phyloP scores from a whole-genome alignment of 2,329 filamentous ascomycete genomes.

The Paradendryphiella salina region DNA sequence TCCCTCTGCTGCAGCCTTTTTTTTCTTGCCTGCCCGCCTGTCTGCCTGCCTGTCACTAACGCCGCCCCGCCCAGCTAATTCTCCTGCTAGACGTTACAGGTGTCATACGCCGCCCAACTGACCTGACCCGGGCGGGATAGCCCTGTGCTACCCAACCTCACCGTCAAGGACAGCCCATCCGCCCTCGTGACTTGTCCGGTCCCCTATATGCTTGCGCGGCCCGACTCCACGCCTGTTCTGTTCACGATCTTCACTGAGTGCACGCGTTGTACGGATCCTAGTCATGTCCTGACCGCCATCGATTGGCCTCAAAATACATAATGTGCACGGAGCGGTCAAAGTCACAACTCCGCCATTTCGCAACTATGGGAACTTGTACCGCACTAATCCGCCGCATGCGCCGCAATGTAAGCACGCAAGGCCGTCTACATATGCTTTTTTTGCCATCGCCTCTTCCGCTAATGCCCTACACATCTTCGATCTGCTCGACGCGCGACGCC shows the following conservation, averaged over 20 bases:
- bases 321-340: constrained; percentile 1
- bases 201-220: constrained; percentile 5
- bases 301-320: not conserved
- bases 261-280: constrained; percentile 24
- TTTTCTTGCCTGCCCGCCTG: not conserved
- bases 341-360: constrained; percentile 4
- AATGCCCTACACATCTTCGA: constrained; percentile 31
- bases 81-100: constrained; percentile 8
- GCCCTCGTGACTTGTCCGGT: constrained; percentile 19
- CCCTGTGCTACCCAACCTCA: constrained; percentile 20
- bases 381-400: constrained; percentile 9
- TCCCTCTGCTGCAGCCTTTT: not conserved
- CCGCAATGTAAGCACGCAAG: constrained; percentile 11
- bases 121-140: constrained; percentile 16
- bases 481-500: constrained; percentile 33
- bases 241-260: constrained; percentile 22
- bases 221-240: constrained; percentile 13
- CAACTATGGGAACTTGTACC: constrained; percentile 1
- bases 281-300: not conserved
- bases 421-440: constrained; percentile 10
- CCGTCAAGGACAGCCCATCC: constrained; percentile 6
- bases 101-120: constrained; percentile 13
- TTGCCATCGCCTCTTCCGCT: constrained; percentile 7
- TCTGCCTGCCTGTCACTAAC: constrained; percentile 12
- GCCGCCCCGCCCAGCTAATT: constrained; percentile 11